Base-by-base conservation (phyloP, 140 eudicot species). In the Stevia rebaudiana region DNA sequence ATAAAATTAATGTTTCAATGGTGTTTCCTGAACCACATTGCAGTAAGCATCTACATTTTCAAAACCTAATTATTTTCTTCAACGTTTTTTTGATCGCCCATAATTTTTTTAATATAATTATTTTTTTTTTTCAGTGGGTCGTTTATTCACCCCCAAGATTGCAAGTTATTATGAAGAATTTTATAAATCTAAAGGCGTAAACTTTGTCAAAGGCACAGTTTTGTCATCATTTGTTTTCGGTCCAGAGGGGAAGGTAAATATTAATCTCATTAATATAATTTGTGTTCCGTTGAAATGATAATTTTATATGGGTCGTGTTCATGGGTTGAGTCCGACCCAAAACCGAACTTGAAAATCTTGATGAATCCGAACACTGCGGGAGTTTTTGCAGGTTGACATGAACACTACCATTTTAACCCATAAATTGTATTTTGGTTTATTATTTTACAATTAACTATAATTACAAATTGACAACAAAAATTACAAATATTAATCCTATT, bases 11-110 rank as follows among this genome's bases (percentile, higher is more conserved):
- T 52, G 98, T 81, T 25, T 85, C 96, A 37, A 92, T 92, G 98
- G 96, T 92, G 54, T 92, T 92, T 36, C 96, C 95, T 17, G 96
- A 83, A 78, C 92, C 85, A 42, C 98, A 88, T 61, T 88, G 92
- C 74, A 88, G 98, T 92, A 78, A 83, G 98, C 74, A 39, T 15
- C 19, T 60, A 0, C 8, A 63, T 28, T 44, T 48, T 68, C 33
- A 6, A 41, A 35, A 28, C 57, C 39, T 36, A 23, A 16, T 52
- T 24, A 24, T 18, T 13, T 31, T 15, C 46, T 65, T 65, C 9
- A 3, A 30, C 8, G 18, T 3, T 28, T 39, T 0, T 55, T n/a
- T 3, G 2, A 6, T 54, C 1, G 5, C 28, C 31, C 22, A 12
- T 47, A 6, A 17, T 28, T 17, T 17, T 19, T 22, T 13, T 17